Percentiles rank a stretch among this genome's conserved stretches.
Evolutionary conservation across 2,329 filamentous ascomycete genomes (phyloP).

Genomic region (Alternaria triticina): DNA sequence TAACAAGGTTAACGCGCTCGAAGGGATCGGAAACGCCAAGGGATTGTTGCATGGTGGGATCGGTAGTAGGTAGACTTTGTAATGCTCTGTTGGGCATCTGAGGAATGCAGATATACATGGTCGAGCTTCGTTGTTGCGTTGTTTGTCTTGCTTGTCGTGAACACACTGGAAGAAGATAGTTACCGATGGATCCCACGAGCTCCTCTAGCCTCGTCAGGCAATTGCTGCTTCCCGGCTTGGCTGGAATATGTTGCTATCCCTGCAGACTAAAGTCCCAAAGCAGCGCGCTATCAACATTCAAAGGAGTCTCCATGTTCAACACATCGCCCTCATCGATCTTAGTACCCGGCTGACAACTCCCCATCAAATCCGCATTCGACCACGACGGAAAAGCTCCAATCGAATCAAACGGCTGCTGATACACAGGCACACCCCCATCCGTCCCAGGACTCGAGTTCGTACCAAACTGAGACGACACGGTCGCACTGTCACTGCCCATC

Average conservation of each 20-base stretch:
- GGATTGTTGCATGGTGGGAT: background rate
- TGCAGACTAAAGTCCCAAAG: slow-evolving; percentile 1
- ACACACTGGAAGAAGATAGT: background rate
- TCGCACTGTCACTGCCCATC: background rate
- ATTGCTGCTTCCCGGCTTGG: background rate
- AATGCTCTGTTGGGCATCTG: background rate
- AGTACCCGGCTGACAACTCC: background rate
- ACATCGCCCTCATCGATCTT: background rate
- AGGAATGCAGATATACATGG: background rate
- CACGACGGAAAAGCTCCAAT: background rate
- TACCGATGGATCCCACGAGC: fast-evolving
- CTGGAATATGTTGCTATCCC: background rate
- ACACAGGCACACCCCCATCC: background rate
- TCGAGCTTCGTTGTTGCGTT: background rate
- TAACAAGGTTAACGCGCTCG: background rate
- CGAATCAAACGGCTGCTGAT: background rate
- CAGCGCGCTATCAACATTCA: background rate
- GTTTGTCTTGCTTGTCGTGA: background rate
- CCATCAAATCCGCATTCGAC: background rate
- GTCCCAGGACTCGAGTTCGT: background rate
- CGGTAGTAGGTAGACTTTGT: background rate
- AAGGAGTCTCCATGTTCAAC: background rate
- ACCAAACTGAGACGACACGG: background rate
- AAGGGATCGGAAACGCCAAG: too few species aligned
- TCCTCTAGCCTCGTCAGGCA: background rate